Conservation (phyloP, 305 asterid genomes). For the Solanum chacoense region DNA sequence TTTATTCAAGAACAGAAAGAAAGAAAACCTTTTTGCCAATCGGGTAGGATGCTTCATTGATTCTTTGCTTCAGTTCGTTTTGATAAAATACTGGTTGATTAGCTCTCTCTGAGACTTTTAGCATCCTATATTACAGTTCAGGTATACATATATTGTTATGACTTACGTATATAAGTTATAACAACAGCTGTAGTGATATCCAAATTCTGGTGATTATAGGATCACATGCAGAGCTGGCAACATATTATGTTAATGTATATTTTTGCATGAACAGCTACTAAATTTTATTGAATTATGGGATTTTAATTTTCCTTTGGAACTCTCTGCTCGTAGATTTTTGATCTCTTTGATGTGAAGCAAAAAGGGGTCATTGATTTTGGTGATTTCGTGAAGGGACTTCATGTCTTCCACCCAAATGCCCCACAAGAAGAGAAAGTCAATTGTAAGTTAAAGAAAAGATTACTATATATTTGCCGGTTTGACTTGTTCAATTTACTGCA, state of each 20-base stretch:
- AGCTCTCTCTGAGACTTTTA: neutral
- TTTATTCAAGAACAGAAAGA: conserved; percentile 42
- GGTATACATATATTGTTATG: neutral
- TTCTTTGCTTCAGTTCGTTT: neutral
- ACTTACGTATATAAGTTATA: neutral
- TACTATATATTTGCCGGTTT: neutral
- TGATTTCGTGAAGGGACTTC: conserved; percentile 49
- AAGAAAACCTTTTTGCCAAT: conserved; percentile 45
- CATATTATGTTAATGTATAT: neutral
- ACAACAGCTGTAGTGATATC: neutral
- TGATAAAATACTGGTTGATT: neutral
- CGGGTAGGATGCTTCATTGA: conserved; percentile 22
- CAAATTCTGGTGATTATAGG: neutral
- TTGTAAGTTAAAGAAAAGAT: conserved; percentile 23
- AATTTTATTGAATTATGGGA: neutral
- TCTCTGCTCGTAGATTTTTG: conserved; percentile 35
- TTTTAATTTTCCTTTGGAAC: neutral
- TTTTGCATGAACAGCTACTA: neutral
- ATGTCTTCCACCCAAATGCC: conserved; percentile 66
- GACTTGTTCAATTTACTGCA: neutral
- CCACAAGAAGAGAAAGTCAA: conserved; percentile 50
- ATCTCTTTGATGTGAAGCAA: conserved; percentile 53
- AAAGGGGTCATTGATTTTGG: conserved; percentile 69
- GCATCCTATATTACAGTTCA: neutral
- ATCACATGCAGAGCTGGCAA: neutral